These are phyloP conservation scores for Orbilia oligospora DNA, from an alignment of 2,329 filamentous ascomycete genomes.

Conservation along the genomic window DNA sequence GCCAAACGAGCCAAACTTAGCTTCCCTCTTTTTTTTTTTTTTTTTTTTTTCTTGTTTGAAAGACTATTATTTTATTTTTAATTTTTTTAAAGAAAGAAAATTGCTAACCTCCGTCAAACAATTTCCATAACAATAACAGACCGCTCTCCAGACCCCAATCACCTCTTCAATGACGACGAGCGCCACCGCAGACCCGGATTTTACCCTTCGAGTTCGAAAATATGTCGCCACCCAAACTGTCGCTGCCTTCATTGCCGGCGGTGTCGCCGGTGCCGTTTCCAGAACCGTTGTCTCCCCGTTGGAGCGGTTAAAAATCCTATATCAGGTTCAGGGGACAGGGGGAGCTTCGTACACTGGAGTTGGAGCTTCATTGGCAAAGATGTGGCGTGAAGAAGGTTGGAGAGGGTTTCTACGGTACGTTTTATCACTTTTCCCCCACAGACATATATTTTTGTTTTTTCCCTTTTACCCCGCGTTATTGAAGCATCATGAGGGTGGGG, in stretches of 20 bases:
- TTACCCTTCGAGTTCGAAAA: slow-evolving; percentile 64
- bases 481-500: slow-evolving; percentile 8
- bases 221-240: slow-evolving; percentile 84
- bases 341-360: slow-evolving; percentile 95
- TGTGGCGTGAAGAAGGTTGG: slow-evolving; percentile 98
- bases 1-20: neutral
- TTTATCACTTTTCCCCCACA: slow-evolving; percentile 13
- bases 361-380: slow-evolving; percentile 88
- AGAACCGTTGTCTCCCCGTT: slow-evolving; percentile 96
- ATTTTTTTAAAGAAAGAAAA: neutral
- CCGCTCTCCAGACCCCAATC: slow-evolving; percentile 51
- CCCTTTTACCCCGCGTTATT: slow-evolving; percentile 15
- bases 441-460: neutral
- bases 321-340: slow-evolving; percentile 92
- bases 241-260: slow-evolving; percentile 93
- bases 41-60: slow-evolving; percentile 4
- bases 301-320: slow-evolving; percentile 96
- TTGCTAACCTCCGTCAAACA: slow-evolving; percentile 29
- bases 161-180: slow-evolving; percentile 58
- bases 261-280: slow-evolving; percentile 95
- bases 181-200: slow-evolving; percentile 37
- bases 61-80: neutral
- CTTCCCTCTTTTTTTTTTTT: slow-evolving; percentile 9
- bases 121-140: slow-evolving; percentile 34
- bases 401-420: slow-evolving; percentile 86